Conservation (phyloP, 306 rosid species). For the Spatholobus suberectus region DNA sequence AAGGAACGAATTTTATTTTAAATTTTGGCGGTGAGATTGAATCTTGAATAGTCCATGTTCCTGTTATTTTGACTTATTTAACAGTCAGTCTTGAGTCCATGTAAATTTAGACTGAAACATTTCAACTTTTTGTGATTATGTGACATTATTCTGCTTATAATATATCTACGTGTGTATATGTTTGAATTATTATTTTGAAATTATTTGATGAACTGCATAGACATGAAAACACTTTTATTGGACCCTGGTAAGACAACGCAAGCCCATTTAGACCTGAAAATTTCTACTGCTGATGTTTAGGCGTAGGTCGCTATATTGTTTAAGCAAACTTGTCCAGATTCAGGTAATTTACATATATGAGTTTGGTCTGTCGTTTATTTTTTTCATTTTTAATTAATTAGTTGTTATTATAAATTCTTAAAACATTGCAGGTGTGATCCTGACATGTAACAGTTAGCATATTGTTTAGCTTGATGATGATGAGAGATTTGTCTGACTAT, state of each 20-base stretch:
- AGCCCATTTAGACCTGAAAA: not conserved
- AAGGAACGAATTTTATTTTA: not conserved
- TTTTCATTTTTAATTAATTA: not conserved
- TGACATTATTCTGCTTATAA: not conserved
- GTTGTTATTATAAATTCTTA: not conserved
- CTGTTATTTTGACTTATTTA: not conserved
- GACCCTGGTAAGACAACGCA: not conserved
- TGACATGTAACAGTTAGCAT: not conserved
- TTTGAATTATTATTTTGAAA: not conserved
- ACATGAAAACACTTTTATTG: not conserved
- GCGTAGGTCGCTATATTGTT: not conserved
- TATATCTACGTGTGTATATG: not conserved
- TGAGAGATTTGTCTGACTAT: not conserved
- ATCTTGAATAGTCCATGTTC: not conserved
- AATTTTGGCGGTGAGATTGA: not conserved
- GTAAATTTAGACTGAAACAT: not conserved
- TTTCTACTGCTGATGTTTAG: not conserved
- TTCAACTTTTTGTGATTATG: not conserved
- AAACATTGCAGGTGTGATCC: not conserved
- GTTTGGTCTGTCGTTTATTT: not conserved
- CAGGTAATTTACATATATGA: not conserved
- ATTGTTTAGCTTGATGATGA: constrained; percentile 7
- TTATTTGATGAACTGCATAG: not conserved
- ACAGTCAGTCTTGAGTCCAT: not conserved
- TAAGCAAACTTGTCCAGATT: not conserved